A percentile compares a stretch with the other conserved stretches of the same genome.
Evolutionary conservation across 345 rosid genomes (phyloP).

Genomic region (Linum trigynum): DNA sequence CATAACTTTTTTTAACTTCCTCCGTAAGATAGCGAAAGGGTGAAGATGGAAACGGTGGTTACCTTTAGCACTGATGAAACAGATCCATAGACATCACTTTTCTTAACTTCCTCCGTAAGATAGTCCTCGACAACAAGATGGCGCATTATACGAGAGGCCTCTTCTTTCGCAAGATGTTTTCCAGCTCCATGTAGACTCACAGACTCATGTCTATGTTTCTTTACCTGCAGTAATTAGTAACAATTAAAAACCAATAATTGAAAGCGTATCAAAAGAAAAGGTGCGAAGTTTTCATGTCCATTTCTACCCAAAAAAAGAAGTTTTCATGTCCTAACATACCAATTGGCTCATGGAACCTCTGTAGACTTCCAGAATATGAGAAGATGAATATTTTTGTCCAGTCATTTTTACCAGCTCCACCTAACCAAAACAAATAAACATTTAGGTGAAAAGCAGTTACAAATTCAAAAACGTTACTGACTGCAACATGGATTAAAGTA

Average conservation of each 20-base stretch:
- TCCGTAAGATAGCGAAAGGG: slow-evolving; percentile 44
- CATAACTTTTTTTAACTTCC: slow-evolving; percentile 90
- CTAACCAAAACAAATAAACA: slow-evolving; percentile 30
- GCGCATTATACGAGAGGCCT: slow-evolving; percentile 77
- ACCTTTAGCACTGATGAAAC: slow-evolving; percentile 92
- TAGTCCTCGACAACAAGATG: slow-evolving; percentile 78
- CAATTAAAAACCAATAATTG: slow-evolving; percentile 11
- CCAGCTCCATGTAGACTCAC: slow-evolving; percentile 90
- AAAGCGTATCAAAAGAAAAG: neutral
- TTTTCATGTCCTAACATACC: slow-evolving; percentile 33
- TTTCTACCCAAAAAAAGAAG: neutral
- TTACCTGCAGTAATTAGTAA: slow-evolving; percentile 43
- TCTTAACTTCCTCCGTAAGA: slow-evolving; percentile 85
- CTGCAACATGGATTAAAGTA: neutral
- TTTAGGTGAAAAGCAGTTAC: neutral
- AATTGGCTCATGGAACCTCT: slow-evolving; percentile 84
- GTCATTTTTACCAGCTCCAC: slow-evolving; percentile 78
- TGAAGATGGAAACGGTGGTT: slow-evolving; percentile 13
- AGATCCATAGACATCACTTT: slow-evolving; percentile 89
- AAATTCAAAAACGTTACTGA: neutral
- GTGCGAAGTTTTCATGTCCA: neutral
- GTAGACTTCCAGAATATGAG: slow-evolving; percentile 87
- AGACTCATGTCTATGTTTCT: slow-evolving; percentile 72
- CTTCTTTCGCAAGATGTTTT: slow-evolving; percentile 66
- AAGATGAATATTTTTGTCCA: slow-evolving; percentile 69